These are phyloP conservation scores for Monilinia vaccinii-corymbosi DNA, from an alignment of 2,329 filamentous ascomycete species.

Conservation along the genomic window DNA sequence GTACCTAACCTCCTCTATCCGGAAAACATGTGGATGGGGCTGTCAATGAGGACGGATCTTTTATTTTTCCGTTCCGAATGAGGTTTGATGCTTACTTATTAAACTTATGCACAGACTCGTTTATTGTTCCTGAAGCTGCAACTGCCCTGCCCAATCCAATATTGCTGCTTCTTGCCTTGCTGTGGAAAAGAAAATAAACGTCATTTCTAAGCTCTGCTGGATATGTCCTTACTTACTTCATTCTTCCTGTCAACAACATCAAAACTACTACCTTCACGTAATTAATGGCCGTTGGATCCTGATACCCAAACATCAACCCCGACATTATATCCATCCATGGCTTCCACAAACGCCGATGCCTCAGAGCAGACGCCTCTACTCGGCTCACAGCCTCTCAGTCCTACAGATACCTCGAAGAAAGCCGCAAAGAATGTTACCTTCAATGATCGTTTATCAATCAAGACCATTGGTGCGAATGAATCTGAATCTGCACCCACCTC, in stretches of 20 bases:
- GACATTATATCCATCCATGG: constrained; percentile 3
- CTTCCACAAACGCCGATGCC: neutral
- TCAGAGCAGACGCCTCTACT: constrained; percentile 10
- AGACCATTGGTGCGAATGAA: constrained; percentile 41
- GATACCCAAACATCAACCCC: neutral
- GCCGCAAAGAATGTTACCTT: constrained; percentile 59
- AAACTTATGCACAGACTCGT: neutral
- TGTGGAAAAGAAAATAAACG: constrained; percentile 11
- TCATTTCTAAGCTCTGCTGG: constrained; percentile 4
- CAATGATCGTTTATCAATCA: constrained; percentile 59
- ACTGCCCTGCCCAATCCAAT: neutral
- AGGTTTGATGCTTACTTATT: neutral
- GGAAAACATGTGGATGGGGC: too few relatives aligned
- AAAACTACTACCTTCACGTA: neutral
- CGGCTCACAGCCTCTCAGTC: neutral
- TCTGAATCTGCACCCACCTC: neutral
- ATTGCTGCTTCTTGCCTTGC: neutral
- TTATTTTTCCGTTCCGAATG: neutral
- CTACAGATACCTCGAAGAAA: constrained; percentile 3
- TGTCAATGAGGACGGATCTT: too few relatives aligned
- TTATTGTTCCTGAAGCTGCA: neutral
- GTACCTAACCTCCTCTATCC: too few relatives aligned
- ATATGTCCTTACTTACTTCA: too few relatives aligned
- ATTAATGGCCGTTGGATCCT: neutral
- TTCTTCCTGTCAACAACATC: neutral